Conservation (phyloP, 352 stramenopile species). For the Saprolegnia parasitica region DNA sequence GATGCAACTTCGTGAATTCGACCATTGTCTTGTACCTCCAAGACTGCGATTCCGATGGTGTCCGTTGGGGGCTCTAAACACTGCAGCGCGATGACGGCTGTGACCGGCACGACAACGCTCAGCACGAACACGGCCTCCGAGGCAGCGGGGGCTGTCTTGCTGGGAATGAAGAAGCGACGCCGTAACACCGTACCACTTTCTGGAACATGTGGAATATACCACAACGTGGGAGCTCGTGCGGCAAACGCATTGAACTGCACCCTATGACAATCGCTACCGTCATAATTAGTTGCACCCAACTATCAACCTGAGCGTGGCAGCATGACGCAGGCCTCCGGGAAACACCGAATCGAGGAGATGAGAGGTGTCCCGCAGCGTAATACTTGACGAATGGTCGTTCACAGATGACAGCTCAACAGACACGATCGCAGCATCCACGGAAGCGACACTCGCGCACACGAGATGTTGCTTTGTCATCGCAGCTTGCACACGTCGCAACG, state of each 20-base stretch:
- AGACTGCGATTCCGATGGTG: not conserved
- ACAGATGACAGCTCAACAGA: not conserved
- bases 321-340: not conserved
- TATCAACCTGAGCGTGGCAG: not conserved
- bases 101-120: not conserved
- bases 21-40: not conserved
- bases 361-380: not conserved
- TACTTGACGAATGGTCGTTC: not conserved
- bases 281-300: not conserved
- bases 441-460: no score
- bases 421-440: no score
- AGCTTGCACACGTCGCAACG: no score
- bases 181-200: not conserved
- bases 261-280: no score
- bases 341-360: not conserved
- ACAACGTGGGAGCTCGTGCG: not conserved
- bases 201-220: not conserved
- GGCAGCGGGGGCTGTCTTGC: not conserved
- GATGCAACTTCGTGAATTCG: not conserved
- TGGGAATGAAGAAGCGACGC: not conserved
- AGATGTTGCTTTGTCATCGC: no score
- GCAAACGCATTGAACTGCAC: not conserved
- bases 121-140: constrained; percentile 3
- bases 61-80: not conserved
- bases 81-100: not conserved